Base-by-base conservation (phyloP, 768 basidiomycete genomes). In the Auriscalpium microsporum region DNA sequence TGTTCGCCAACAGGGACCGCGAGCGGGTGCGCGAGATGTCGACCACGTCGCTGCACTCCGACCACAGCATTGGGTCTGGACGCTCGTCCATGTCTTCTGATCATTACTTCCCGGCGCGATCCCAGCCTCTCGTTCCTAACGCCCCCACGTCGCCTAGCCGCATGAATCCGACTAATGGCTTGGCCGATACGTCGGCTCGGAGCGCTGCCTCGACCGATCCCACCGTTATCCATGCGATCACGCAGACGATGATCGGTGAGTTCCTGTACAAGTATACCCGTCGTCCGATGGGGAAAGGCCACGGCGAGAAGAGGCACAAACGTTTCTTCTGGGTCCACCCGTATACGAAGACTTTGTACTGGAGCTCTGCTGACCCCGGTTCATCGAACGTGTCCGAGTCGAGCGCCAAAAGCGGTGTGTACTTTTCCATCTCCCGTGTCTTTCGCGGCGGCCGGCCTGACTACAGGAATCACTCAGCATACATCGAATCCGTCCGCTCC, bases 291-390 rank as follows among this genome's bases (percentile, higher is more conserved):
- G 92, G 94, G 21, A 94, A 90, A 70, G 94, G 92, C 11, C 81
- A 93, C 67, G 90, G 90, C 19, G 87, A 92, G 68, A 85, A 82
- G 68, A 76, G 94, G 51, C 96, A 99, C 71, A 86, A 83, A 69
- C 79, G 96, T 38, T 99, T 94, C 83, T 96, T 98, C 79, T 99
- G 96, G 96, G 86, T 99, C n/a, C 95, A 98, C 71, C 96, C 96
- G 17, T 99, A 98, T 68, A 98, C 94, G 42, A 92, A 91, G 75
- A 97, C 94, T 5, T 65, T 99, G 56, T 97, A 98, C 70, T 99
- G 96, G 96, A 92, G 91, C 65, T 86, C 90, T 16, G 83, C 85
- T 10, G 95, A 98, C 72, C 96, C 95, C 50, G 94, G 92, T 33
- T 90, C 90, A 23, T 81, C 82, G 40, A 84, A 84, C 62, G 89